Conservation (phyloP, 2,329 filamentous ascomycete species). For the Zasmidium cellare region DNA sequence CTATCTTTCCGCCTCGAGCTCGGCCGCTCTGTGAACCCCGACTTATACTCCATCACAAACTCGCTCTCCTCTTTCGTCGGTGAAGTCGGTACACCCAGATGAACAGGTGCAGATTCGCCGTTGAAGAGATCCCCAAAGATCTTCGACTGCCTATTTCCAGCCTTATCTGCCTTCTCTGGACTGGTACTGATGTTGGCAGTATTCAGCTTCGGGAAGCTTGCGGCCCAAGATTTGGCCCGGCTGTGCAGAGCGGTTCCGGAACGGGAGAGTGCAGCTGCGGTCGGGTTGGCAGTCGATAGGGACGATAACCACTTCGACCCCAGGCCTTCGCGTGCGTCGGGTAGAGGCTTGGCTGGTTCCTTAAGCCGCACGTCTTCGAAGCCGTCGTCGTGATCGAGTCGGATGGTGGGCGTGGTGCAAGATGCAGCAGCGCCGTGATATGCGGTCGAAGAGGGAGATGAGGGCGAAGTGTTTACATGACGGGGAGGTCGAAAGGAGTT, state of each 20-base stretch:
- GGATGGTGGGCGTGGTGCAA: constrained; percentile 2
- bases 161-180: constrained; percentile 5
- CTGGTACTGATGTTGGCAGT: constrained; percentile 9
- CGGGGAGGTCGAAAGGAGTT: constrained; percentile 1
- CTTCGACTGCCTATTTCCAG: constrained; percentile 13
- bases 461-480: not conserved
- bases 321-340: constrained; percentile 24
- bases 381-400: constrained; percentile 12
- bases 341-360: constrained; percentile 12
- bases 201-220: constrained; percentile 31
- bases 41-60: constrained; percentile 37
- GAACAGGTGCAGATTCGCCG: constrained; percentile 36
- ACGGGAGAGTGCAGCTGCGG: constrained; percentile 31
- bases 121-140: constrained; percentile 35
- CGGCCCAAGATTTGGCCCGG: constrained; percentile 33
- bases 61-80: constrained; percentile 33
- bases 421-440: constrained; percentile 7
- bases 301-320: constrained; percentile 28
- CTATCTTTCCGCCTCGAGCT: constrained; percentile 16
- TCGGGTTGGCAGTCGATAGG: constrained; percentile 28
- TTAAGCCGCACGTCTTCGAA: constrained; percentile 17
- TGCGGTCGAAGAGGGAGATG: constrained; percentile 5
- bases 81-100: constrained; percentile 30
- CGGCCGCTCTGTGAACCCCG: constrained; percentile 34
- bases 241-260: constrained; percentile 31